Evolutionary conservation across 805 yeast genomes (phyloP), one percentile per base, ranked within the genome.

Genomic region (Saccharomycopsis amapae): DNA sequence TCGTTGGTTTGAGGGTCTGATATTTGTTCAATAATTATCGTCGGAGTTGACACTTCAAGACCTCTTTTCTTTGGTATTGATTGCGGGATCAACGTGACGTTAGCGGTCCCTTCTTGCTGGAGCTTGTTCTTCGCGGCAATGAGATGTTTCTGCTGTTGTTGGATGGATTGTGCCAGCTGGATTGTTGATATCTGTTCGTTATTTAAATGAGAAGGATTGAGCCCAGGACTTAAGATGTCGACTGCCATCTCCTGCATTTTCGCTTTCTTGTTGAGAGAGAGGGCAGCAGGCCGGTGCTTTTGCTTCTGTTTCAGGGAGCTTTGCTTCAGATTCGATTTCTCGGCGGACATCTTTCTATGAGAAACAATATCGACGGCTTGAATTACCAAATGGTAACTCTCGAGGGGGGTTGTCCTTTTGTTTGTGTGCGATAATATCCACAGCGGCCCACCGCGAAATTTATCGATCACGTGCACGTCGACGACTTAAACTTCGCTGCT

Each of bases 231-330:
- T n/a, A 50, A 31, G 31, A 45, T 33, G 15, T 50, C 49, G 15
- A 48, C 51, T 9, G 53, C 53, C 17, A 47, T 32, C 13, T 44
- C 45, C 20, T 48, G 49, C 51, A 50, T 48, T 17, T 49, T 43
- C 15, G 22, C 25, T 13, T 32, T 41, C 9, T 44, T 39, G 34
- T 40, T 36, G 26, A 50, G 42, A 9, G 49, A 40, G 15, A 50
- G 45, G 2, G 53, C 53, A 7, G 51, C 32, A 9, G 53, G 53
- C 15, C 53, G 31, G 35, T 50, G 53, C 26, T 50, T 50, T 24
- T 38, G 50, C 30, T 39, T 49, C 7, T 37, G 37, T 25, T 31
- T 40, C n/a, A n/a, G n/a, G n/a, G n/a, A n/a, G n/a, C n/a, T n/a
- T n/a, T n/a, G n/a, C n/a, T n/a, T n/a, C n/a, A n/a, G n/a, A n/a